Percentiles rank a stretch among this genome's conserved stretches.
These are phyloP conservation scores for Brassica balearica DNA, from an alignment of 441 rosid genomes.

Conservation along the genomic window DNA sequence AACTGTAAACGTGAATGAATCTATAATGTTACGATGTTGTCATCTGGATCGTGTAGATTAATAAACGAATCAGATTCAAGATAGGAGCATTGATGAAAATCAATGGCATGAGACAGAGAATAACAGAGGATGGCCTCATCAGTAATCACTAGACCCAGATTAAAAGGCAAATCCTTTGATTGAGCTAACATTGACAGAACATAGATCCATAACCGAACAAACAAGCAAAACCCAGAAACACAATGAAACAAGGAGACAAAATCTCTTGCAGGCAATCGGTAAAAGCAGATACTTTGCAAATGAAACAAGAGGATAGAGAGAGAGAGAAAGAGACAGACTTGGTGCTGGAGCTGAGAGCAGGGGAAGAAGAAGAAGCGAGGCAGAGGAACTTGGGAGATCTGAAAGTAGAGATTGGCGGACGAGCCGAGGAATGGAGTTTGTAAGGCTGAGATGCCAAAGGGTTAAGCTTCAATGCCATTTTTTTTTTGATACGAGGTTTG, in stretches of 20 bases:
- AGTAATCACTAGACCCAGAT: not conserved
- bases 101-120: not conserved
- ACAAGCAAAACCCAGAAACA: not conserved
- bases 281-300: not conserved
- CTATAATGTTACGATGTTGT: not conserved
- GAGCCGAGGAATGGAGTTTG: conserved; percentile 56
- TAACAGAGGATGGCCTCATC: not conserved
- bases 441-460: conserved; percentile 56
- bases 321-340: conserved; percentile 48
- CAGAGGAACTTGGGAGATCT: conserved; percentile 80
- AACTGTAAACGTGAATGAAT: not conserved
- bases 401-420: conserved; percentile 57
- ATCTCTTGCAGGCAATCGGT: not conserved
- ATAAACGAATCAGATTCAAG: not conserved
- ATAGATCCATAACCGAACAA: not conserved
- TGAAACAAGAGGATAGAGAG: not conserved
- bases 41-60: no score
- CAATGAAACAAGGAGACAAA: not conserved
- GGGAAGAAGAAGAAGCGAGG: conserved; percentile 60
- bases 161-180: not conserved
- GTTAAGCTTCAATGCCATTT: conserved; percentile 71
- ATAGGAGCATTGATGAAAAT: not conserved
- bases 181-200: not conserved
- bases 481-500: not conserved
- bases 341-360: conserved; percentile 67